Percentiles rank a stretch among this genome's conserved stretches.
Evolutionary conservation across 805 yeast species (phyloP).

Genomic region (Metschnikowia lachancei): DNA sequence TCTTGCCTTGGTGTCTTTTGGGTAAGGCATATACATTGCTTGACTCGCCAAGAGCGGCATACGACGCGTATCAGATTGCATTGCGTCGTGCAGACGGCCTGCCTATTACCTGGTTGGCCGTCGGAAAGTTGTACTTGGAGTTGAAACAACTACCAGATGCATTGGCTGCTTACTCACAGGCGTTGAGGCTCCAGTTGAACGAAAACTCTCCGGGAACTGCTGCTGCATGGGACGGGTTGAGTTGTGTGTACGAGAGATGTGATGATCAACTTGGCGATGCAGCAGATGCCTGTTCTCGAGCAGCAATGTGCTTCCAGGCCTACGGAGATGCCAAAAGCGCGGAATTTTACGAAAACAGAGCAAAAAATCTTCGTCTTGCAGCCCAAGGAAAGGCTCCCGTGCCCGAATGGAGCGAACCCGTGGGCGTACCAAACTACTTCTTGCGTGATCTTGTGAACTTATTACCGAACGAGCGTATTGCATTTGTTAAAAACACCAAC

Average conservation of each 20-base stretch:
- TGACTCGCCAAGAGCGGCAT: conserved; percentile 49
- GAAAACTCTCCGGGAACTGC: conserved; percentile 49
- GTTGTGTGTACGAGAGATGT: conserved; percentile 61
- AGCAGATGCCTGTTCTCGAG: conserved; percentile 54
- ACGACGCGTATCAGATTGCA: conserved; percentile 55
- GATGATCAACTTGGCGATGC: conserved; percentile 60
- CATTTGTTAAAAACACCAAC: conserved; percentile 32
- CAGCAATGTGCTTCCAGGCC: conserved; percentile 48
- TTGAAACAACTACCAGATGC: conserved; percentile 64
- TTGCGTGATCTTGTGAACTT: conserved; percentile 44
- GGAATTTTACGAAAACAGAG: conserved; percentile 41
- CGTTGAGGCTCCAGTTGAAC: conserved; percentile 50
- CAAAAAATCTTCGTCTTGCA: conserved; percentile 42
- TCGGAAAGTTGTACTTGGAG: conserved; percentile 58
- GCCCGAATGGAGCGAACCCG: conserved; percentile 46
- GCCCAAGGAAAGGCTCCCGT: conserved; percentile 43
- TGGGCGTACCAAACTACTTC: conserved; percentile 45
- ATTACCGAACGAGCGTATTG: conserved; percentile 41
- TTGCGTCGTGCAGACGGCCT: conserved; percentile 49
- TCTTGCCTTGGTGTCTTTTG: conserved; percentile 55
- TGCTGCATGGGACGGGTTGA: conserved; percentile 63
- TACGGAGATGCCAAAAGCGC: conserved; percentile 46
- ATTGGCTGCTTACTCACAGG: conserved; percentile 65
- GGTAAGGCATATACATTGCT: conserved; percentile 51
- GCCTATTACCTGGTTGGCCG: conserved; percentile 66